A percentile compares a stretch with the other conserved stretches of the same genome.
Evolutionary conservation across 2,329 filamentous ascomycete genomes (phyloP).

Genomic region (Ploettnerulaceae sp.): DNA sequence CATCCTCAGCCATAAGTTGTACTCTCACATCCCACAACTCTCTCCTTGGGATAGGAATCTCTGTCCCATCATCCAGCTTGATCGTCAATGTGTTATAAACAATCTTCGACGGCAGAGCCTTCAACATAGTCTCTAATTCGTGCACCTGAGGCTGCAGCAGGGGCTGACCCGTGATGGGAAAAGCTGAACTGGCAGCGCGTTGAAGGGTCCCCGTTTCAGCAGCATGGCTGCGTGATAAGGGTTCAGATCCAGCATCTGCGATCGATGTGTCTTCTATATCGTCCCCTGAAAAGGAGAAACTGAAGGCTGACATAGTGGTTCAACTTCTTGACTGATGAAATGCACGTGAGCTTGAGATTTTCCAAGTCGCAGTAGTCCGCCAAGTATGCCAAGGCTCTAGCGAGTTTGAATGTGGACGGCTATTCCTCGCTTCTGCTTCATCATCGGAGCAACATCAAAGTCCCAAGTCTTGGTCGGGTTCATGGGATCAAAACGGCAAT

Average conservation of each 20-base stretch:
- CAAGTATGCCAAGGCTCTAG: slow-evolving; percentile 1
- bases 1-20: slow-evolving; percentile 73
- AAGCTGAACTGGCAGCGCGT: slow-evolving; percentile 40
- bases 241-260: slow-evolving; percentile 5
- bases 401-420: background rate
- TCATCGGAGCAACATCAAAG: too few relatives aligned
- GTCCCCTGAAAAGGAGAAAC: slow-evolving; percentile 57
- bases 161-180: slow-evolving; percentile 57
- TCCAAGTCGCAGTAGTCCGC: too few relatives aligned
- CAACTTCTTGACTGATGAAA: background rate
- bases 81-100: slow-evolving; percentile 61
- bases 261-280: slow-evolving; percentile 51
- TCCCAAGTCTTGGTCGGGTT: too few relatives aligned
- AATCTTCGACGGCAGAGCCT: slow-evolving; percentile 65
- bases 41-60: slow-evolving; percentile 59
- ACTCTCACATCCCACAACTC: slow-evolving; percentile 79
- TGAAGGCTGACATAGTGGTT: slow-evolving; percentile 32
- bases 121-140: slow-evolving; percentile 47
- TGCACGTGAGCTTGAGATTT: slow-evolving; percentile 2
- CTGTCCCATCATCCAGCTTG: slow-evolving; percentile 51
- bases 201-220: slow-evolving; percentile 34
- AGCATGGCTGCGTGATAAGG: slow-evolving; percentile 19
- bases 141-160: slow-evolving; percentile 52
- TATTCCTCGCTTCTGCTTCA: too few relatives aligned
- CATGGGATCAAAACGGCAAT: too few relatives aligned